Evolutionary conservation across 1,284 basidiomycete genomes (phyloP).

Genomic region (Anthracocystis panici-leucophaei): DNA sequence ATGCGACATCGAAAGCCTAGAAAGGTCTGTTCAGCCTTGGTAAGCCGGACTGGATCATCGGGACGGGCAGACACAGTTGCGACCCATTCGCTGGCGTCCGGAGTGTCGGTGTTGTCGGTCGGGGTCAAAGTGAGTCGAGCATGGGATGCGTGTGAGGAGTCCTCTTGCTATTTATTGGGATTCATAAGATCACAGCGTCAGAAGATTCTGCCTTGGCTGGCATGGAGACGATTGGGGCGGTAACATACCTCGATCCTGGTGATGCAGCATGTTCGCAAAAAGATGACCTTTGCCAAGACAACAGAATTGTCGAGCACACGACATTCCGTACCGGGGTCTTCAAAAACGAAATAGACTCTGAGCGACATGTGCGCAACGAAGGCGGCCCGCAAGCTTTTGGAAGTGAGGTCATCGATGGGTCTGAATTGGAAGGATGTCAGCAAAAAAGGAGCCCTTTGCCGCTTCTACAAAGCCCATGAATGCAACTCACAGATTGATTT

Average conservation of each 20-base stretch:
- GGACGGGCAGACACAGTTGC: too few relatives aligned
- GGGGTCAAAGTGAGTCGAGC: constrained; percentile 6
- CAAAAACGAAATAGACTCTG: constrained; percentile 7
- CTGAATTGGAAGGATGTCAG: constrained; percentile 3
- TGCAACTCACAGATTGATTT: constrained; percentile 21
- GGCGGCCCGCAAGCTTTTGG: constrained; percentile 4
- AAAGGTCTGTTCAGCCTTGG: constrained; percentile 15
- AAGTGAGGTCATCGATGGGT: constrained; percentile 2
- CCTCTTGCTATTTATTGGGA: not conserved
- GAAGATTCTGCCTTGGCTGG: not conserved
- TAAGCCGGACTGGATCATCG: not conserved
- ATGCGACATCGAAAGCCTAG: constrained; percentile 20
- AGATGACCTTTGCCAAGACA: constrained; percentile 14
- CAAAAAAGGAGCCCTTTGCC: not conserved
- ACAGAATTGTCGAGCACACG: constrained; percentile 14
- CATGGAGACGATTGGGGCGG: not conserved
- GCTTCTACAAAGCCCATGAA: not conserved
- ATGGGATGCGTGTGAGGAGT: not conserved
- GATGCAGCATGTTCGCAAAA: constrained; percentile 17
- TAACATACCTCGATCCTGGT: constrained; percentile 18
- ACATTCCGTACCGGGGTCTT: constrained; percentile 6
- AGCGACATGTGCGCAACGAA: constrained; percentile 1
- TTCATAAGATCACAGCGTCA: not conserved
- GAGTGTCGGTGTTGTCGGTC: not conserved
- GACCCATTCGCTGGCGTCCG: too few relatives aligned